A percentile compares a stretch with the other conserved stretches of the same genome.
Evolutionary conservation across 495 filamentous ascomycete genomes (phyloP).

Genomic region (Glarea lozoyensis): DNA sequence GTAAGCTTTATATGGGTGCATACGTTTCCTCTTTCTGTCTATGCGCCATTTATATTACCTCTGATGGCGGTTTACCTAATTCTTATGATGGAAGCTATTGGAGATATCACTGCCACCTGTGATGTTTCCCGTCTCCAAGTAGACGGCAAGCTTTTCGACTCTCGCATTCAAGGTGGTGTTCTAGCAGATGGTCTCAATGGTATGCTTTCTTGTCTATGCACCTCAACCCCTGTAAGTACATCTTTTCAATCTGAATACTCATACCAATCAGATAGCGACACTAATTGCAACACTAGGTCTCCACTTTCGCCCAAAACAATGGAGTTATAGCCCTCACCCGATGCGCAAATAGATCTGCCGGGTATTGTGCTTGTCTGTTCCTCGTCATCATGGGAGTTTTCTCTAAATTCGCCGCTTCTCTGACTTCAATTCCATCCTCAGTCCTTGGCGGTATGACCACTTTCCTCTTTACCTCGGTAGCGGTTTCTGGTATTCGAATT

Average conservation of each 20-base stretch:
- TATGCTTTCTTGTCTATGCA: constrained; percentile 69
- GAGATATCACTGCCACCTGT: constrained; percentile 65
- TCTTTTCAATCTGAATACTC: too few relatives aligned
- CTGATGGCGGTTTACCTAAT: constrained; percentile 82
- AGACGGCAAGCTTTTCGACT: constrained; percentile 72
- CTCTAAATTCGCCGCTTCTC: constrained; percentile 83
- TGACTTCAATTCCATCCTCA: constrained; percentile 71
- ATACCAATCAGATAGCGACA: too few relatives aligned
- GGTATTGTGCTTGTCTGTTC: constrained; percentile 68
- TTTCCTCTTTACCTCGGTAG: constrained; percentile 79
- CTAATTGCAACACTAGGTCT: too few relatives aligned
- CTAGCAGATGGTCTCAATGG: constrained; percentile 80
- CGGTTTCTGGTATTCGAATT: constrained; percentile 80
- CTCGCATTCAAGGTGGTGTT: constrained; percentile 83
- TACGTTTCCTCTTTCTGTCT: constrained; percentile 73
- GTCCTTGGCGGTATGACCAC: constrained; percentile 92
- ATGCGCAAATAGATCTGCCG: constrained; percentile 82
- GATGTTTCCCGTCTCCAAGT: constrained; percentile 82
- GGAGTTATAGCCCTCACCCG: constrained; percentile 83
- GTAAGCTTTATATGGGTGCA: constrained; percentile 86
- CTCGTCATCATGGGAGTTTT: constrained; percentile 84
- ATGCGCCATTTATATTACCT: constrained; percentile 77
- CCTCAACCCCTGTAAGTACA: constrained; percentile 30
- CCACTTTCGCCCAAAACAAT: constrained; percentile 67
- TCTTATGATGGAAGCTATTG: constrained; percentile 83